A percentile compares a stretch with the other conserved stretches of the same genome.
Conservation (phyloP, 768 basidiomycete genomes). For the Dentipellis fragilis region DNA sequence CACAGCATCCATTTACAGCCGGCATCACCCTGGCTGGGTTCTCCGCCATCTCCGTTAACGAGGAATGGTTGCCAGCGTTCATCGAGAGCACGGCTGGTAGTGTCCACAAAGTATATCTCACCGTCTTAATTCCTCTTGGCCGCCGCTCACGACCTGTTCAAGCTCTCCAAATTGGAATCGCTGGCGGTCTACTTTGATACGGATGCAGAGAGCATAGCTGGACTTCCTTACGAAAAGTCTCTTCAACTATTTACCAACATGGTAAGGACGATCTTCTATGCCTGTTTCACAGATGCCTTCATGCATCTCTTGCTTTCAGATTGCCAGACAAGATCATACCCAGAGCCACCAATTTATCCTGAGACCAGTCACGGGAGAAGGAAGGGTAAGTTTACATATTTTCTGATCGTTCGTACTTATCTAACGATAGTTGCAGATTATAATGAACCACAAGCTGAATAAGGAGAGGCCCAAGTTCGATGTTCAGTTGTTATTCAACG, state of each 20-base stretch:
- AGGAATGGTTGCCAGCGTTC: constrained; percentile 81
- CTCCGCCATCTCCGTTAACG: constrained; percentile 82
- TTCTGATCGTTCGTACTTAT: background rate
- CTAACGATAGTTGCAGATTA: constrained; percentile 38
- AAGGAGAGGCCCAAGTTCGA: constrained; percentile 77
- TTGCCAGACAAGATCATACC: constrained; percentile 32
- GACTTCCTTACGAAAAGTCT: constrained; percentile 51
- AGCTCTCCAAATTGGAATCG: constrained; percentile 82
- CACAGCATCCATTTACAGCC: constrained; percentile 86
- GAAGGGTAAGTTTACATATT: constrained; percentile 45
- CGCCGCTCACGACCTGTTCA: constrained; percentile 7
- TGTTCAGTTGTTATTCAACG: constrained; percentile 79
- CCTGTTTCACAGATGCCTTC: background rate
- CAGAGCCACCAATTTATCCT: constrained; percentile 85
- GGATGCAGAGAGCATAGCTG: constrained; percentile 73
- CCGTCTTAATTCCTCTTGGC: background rate
- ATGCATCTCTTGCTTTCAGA: constrained; percentile 1
- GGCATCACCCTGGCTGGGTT: constrained; percentile 86
- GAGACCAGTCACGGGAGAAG: constrained; percentile 92
- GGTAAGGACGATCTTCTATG: constrained; percentile 28
- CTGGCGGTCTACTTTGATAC: constrained; percentile 94
- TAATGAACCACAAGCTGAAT: constrained; percentile 73
- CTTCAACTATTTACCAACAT: constrained; percentile 65
- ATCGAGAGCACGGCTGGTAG: constrained; percentile 82
- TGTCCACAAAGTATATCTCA: constrained; percentile 67